Conservation (phyloP, 2,329 filamentous ascomycete species). For the Verticillium klebahnii region DNA sequence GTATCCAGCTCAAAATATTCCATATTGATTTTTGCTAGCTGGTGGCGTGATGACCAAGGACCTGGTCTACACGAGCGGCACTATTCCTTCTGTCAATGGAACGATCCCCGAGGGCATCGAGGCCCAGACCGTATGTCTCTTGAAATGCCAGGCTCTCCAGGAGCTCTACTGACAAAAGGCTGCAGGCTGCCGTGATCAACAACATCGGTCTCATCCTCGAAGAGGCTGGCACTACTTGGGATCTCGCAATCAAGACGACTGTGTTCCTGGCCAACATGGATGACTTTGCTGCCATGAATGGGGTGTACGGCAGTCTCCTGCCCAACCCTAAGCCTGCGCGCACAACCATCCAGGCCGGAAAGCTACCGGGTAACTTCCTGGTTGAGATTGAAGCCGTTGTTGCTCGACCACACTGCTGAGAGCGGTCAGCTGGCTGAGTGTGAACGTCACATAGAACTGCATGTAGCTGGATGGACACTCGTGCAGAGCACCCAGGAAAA, state of each 20-base stretch:
- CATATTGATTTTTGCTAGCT: conserved; percentile 3
- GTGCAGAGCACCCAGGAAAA: no score
- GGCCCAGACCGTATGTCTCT: conserved; percentile 12
- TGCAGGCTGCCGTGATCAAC: conserved; percentile 6
- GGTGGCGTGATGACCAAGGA: conserved; percentile 12
- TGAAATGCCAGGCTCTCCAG: background rate
- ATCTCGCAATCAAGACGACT: conserved; percentile 13
- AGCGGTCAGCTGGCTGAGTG: no score
- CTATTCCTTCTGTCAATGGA: conserved; percentile 12
- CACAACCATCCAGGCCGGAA: conserved; percentile 13
- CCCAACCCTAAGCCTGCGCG: conserved; percentile 10
- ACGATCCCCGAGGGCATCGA: conserved; percentile 14
- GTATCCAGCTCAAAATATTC: no score
- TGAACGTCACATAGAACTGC: no score
- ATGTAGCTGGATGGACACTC: no score
- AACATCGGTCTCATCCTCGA: conserved; percentile 14
- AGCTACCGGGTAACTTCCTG: conserved; percentile 11
- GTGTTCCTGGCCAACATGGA: conserved; percentile 15
- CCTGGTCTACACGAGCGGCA: conserved; percentile 13
- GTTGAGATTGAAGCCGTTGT: conserved; percentile 13
- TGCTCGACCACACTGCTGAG: conserved; percentile 18
- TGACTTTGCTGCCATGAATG: conserved; percentile 16
- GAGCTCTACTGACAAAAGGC: background rate
- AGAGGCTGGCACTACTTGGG: conserved; percentile 15
- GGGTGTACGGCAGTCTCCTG: conserved; percentile 12